A percentile compares a stretch with the other conserved stretches of the same genome.
These are phyloP conservation scores for Aphanomyces euteiches DNA, from an alignment of 352 stramenopile genomes.

Conservation along the genomic window DNA sequence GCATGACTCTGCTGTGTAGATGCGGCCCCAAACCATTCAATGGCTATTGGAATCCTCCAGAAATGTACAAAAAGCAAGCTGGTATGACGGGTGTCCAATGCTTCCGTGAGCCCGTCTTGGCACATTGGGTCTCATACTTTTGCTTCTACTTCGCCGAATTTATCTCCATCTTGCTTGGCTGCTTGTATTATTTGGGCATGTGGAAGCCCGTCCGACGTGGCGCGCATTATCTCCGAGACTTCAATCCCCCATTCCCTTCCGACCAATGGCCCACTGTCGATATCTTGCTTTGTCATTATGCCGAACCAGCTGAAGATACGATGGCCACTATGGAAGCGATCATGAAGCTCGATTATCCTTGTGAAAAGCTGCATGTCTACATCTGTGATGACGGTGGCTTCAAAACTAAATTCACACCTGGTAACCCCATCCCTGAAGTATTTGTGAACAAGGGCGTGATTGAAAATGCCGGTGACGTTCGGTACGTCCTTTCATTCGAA, in stretches of 20 bases:
- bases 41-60: slow-evolving; percentile 59
- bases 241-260: slow-evolving; percentile 62
- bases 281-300: slow-evolving; percentile 72
- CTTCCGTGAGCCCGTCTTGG: slow-evolving; percentile 54
- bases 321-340: slow-evolving; percentile 71
- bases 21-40: slow-evolving; percentile 65
- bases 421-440: slow-evolving; percentile 49
- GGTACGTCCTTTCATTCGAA: slow-evolving; percentile 11
- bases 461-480: slow-evolving; percentile 65
- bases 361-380: slow-evolving; percentile 63
- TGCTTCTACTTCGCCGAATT: slow-evolving; percentile 68
- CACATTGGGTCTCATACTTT: slow-evolving; percentile 70
- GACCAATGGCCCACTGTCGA: slow-evolving; percentile 69
- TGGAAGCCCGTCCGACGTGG: slow-evolving; percentile 72
- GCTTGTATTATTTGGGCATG: slow-evolving; percentile 74
- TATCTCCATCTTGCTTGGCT: slow-evolving; percentile 64
- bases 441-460: slow-evolving; percentile 62
- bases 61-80: slow-evolving; percentile 62
- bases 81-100: slow-evolving; percentile 58
- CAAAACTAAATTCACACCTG: slow-evolving; percentile 59
- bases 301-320: slow-evolving; percentile 69
- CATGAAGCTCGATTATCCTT: slow-evolving; percentile 71
- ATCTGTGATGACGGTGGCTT: slow-evolving; percentile 77
- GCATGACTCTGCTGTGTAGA: neutral
- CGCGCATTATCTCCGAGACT: slow-evolving; percentile 60